Percentiles rank a stretch among this genome's conserved stretches.
phyloP scores from a whole-genome alignment of 139 green algal genomes.

The Chlorella vulgaris region DNA sequence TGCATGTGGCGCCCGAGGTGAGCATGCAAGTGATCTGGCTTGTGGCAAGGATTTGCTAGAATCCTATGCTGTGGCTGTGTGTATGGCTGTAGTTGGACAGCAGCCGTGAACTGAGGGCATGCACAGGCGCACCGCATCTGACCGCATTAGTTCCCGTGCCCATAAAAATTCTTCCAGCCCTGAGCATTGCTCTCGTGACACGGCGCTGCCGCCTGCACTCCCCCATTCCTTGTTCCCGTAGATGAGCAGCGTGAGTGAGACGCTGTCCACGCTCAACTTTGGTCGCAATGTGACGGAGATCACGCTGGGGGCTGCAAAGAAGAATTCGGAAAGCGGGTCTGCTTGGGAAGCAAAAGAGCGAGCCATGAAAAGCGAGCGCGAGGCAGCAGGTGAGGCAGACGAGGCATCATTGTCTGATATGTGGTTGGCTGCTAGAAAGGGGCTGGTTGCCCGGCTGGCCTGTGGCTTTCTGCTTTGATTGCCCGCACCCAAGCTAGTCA shows the following conservation, averaged over 20 bases:
- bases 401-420: neutral
- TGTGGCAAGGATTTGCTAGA: too few relatives aligned
- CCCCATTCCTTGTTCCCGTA: slow-evolving; percentile 30
- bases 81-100: too few relatives aligned
- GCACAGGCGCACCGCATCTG: too few relatives aligned
- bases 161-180: too few relatives aligned
- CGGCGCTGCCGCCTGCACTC: neutral
- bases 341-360: slow-evolving; percentile 70
- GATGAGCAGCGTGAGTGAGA: slow-evolving; percentile 68
- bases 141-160: too few relatives aligned
- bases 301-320: slow-evolving; percentile 80
- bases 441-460: too few relatives aligned
- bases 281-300: slow-evolving; percentile 84
- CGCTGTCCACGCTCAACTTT: slow-evolving; percentile 88
- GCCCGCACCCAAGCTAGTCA: too few relatives aligned
- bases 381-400: slow-evolving; percentile 1
- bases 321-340: slow-evolving; percentile 66
- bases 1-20: slow-evolving; percentile 87
- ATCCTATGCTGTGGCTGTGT: too few relatives aligned
- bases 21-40: too few relatives aligned
- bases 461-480: too few relatives aligned
- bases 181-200: too few relatives aligned
- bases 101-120: too few relatives aligned
- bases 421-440: neutral
- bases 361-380: slow-evolving; percentile 2